Evolutionary conservation across 2,329 filamentous ascomycete species (phyloP).

Genomic region (Arthrobotrys megalospora): DNA sequence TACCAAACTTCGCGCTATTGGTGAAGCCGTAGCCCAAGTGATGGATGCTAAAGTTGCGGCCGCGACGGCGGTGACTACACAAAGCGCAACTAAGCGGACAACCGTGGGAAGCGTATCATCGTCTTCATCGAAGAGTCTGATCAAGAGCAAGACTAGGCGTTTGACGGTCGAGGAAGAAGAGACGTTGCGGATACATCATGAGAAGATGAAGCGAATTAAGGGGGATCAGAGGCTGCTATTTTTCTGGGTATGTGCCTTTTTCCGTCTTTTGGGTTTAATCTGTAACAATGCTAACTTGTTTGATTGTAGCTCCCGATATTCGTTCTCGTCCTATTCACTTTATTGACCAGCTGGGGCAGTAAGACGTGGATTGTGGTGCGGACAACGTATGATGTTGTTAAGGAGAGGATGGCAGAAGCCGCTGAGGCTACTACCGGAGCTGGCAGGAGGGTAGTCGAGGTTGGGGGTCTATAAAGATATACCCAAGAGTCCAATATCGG

Average conservation of each 20-base stretch:
- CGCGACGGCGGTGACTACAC: conserved; percentile 71
- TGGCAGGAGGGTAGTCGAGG: conserved; percentile 48
- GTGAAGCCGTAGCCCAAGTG: conserved; percentile 75
- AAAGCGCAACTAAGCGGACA: conserved; percentile 62
- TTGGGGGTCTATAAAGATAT: conserved; percentile 13
- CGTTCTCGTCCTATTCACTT: conserved; percentile 66
- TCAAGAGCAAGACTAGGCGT: conserved; percentile 32
- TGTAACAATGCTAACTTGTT: conserved; percentile 27
- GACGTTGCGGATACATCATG: conserved; percentile 74
- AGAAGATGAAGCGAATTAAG: conserved; percentile 76
- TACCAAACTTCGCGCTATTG: conserved; percentile 66
- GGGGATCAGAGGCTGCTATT: conserved; percentile 78
- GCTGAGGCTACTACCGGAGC: conserved; percentile 53
- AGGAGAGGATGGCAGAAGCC: conserved; percentile 56
- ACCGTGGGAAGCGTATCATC: conserved; percentile 40
- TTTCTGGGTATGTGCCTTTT: conserved; percentile 73
- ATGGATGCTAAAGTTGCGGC: conserved; percentile 74
- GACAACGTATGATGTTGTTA: conserved; percentile 58
- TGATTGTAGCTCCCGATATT: conserved; percentile 67
- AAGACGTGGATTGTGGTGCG: conserved; percentile 52
- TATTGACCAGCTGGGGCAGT: conserved; percentile 66
- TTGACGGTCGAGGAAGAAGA: conserved; percentile 78
- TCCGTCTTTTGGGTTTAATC: conserved; percentile 7
- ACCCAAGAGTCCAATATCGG: not conserved
- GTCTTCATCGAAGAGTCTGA: conserved; percentile 33